Conservation (phyloP, 208 protist genomes). For the Leishmania turanica region DNA sequence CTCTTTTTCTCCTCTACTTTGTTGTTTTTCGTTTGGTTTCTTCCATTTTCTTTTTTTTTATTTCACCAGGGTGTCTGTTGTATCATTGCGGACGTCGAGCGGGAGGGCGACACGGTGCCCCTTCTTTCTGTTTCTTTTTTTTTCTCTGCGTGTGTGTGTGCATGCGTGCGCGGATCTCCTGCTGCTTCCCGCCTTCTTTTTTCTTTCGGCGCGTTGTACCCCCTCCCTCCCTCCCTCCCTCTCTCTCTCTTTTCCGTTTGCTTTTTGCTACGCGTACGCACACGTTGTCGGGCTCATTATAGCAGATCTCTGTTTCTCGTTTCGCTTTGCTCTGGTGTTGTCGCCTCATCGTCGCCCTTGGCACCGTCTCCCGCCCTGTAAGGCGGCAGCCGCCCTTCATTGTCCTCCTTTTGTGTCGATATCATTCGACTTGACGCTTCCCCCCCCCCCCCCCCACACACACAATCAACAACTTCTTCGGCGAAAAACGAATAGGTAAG, state of each 20-base stretch:
- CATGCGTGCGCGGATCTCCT: not conserved
- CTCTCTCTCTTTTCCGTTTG: not conserved
- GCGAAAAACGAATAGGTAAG: too few relatives aligned
- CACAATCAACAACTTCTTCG: not conserved
- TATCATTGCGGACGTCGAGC: too few relatives aligned
- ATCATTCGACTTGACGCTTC: not conserved
- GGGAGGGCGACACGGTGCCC: too few relatives aligned
- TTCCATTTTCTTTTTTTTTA: not conserved
- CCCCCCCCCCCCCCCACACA: too few relatives aligned
- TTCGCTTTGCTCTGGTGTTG: not conserved
- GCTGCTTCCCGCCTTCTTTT: not conserved
- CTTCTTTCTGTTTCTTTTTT: not conserved
- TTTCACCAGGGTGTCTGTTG: not conserved
- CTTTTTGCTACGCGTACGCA: slow-evolving; percentile 3
- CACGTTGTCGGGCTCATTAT: not conserved
- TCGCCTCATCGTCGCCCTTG: not conserved
- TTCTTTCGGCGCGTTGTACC: not conserved
- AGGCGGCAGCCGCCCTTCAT: too few relatives aligned
- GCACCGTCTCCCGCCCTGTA: not conserved
- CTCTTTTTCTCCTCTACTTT: not conserved
- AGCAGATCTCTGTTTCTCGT: not conserved
- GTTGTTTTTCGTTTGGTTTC: not conserved
- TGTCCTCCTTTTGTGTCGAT: not conserved
- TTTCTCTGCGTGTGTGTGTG: not conserved
- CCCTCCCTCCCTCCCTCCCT: not conserved